A percentile compares a stretch with the other conserved stretches of the same genome.
These are phyloP conservation scores for Elongisporangium senticosum DNA, from an alignment of 352 stramenopile genomes.

Conservation along the genomic window DNA sequence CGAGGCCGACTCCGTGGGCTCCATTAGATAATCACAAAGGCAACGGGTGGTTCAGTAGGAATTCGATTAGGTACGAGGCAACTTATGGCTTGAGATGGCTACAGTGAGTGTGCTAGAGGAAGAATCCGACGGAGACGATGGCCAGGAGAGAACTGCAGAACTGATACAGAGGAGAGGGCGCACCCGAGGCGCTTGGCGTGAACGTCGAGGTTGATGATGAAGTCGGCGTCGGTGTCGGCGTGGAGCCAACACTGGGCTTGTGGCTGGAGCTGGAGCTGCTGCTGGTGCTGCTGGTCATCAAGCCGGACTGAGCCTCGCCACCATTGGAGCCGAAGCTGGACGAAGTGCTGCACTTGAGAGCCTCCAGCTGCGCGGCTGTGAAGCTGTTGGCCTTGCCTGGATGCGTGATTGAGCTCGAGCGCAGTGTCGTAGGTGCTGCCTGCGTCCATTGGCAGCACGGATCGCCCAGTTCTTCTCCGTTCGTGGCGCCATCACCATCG, in stretches of 20 bases:
- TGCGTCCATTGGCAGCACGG: constrained; percentile 71
- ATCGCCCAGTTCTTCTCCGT: constrained; percentile 87
- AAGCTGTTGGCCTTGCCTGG: constrained; percentile 38
- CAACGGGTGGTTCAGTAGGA: constrained; percentile 12
- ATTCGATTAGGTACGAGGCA: constrained; percentile 19
- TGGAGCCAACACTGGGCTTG: constrained; percentile 3
- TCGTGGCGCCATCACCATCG: constrained; percentile 77
- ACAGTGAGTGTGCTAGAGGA: constrained; percentile 3
- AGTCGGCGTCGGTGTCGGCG: too few species aligned
- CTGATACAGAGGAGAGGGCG: neutral
- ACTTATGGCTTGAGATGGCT: constrained; percentile 3
- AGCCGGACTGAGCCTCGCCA: neutral
- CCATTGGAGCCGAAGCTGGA: neutral
- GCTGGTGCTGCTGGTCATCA: constrained; percentile 2
- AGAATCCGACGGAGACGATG: neutral
- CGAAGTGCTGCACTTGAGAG: constrained; percentile 26
- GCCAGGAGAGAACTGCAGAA: neutral
- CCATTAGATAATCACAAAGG: constrained; percentile 1
- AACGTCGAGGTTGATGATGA: neutral
- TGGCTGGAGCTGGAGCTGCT: constrained; percentile 10
- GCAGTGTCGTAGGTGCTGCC: neutral
- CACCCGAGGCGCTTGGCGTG: neutral
- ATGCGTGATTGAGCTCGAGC: constrained; percentile 12
- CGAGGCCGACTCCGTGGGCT: constrained; percentile 12
- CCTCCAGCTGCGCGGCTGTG: constrained; percentile 19